A percentile compares a stretch with the other conserved stretches of the same genome.
These are phyloP conservation scores for Hansfordia pulvinata DNA, from an alignment of 2,329 filamentous ascomycete species.

Conservation along the genomic window DNA sequence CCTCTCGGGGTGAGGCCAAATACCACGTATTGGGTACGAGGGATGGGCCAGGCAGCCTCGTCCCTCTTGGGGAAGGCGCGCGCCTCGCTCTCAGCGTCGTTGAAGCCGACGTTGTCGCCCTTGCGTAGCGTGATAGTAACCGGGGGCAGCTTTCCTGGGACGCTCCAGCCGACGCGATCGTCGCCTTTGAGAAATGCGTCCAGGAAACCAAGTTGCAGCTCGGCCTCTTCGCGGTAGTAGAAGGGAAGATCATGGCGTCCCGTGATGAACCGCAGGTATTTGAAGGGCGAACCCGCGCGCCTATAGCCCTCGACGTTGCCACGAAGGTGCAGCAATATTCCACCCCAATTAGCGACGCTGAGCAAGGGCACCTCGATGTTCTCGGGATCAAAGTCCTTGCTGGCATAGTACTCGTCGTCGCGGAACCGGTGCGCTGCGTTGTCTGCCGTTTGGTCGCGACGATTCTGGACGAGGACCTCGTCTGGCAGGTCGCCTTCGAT, in stretches of 20 bases:
- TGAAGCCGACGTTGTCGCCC: conserved; percentile 53
- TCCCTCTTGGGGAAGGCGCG: conserved; percentile 36
- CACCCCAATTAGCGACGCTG: conserved; percentile 58
- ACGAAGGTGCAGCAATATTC: conserved; percentile 53
- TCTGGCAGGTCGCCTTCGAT: conserved; percentile 44
- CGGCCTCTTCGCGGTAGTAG: conserved; percentile 56
- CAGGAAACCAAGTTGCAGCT: conserved; percentile 53
- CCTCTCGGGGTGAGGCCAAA: conserved; percentile 47
- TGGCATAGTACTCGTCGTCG: conserved; percentile 50
- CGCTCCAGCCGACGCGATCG: conserved; percentile 46
- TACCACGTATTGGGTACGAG: conserved; percentile 48
- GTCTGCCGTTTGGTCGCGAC: conserved; percentile 30
- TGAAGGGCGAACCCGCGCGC: conserved; percentile 50
- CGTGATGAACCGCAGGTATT: conserved; percentile 57
- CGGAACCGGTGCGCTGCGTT: conserved; percentile 39
- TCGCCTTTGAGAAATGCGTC: conserved; percentile 59
- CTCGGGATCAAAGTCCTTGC: conserved; percentile 48
- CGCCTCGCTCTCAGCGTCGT: conserved; percentile 48
- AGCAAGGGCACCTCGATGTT: conserved; percentile 57
- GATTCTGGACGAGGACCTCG: conserved; percentile 33
- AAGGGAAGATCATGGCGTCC: conserved; percentile 61
- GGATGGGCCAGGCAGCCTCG: conserved; percentile 54
- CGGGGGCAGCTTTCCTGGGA: conserved; percentile 40
- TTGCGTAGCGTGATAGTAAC: conserved; percentile 50
- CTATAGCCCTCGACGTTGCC: conserved; percentile 55